These are phyloP conservation scores for Domatiomyces catenatus DNA, from an alignment of 2,329 filamentous ascomycete genomes.

Conservation along the genomic window DNA sequence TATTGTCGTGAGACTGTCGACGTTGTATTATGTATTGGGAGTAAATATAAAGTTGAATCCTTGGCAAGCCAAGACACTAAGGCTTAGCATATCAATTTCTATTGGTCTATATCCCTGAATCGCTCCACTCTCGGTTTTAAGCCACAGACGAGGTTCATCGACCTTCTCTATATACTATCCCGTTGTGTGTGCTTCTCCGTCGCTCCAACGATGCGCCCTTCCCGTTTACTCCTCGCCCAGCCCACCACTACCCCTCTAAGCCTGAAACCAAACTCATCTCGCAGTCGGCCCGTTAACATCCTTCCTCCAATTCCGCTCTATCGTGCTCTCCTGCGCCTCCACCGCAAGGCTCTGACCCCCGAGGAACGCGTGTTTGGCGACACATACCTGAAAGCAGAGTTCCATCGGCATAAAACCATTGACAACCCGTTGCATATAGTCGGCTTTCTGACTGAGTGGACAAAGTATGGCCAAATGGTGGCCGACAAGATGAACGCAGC, in stretches of 20 bases:
- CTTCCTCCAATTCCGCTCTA: conserved; percentile 82
- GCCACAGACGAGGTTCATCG: too few species aligned
- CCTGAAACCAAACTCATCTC: conserved; percentile 8
- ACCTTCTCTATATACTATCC: background rate
- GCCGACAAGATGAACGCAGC: conserved; percentile 68
- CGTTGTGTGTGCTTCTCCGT: background rate
- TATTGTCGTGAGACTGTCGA: too few species aligned
- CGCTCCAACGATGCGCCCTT: conserved; percentile 10
- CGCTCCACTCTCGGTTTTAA: too few species aligned
- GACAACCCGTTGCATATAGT: conserved; percentile 91
- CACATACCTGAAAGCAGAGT: conserved; percentile 85
- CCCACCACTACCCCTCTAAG: conserved; percentile 4
- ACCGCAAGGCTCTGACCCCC: conserved; percentile 58
- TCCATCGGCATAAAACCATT: conserved; percentile 63
- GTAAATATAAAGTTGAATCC: too few species aligned
- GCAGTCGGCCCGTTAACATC: conserved; percentile 44
- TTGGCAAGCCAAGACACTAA: too few species aligned
- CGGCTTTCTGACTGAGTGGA: conserved; percentile 93
- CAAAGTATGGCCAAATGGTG: conserved; percentile 80
- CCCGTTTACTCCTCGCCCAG: conserved; percentile 9
- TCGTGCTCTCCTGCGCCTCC: conserved; percentile 68
- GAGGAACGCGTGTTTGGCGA: conserved; percentile 75
- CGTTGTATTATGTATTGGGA: too few species aligned
- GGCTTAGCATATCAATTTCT: too few species aligned
- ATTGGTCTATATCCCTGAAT: too few species aligned